Evolutionary conservation across 2,329 filamentous ascomycete species (phyloP).

Genomic region (Cladosporium sp.): DNA sequence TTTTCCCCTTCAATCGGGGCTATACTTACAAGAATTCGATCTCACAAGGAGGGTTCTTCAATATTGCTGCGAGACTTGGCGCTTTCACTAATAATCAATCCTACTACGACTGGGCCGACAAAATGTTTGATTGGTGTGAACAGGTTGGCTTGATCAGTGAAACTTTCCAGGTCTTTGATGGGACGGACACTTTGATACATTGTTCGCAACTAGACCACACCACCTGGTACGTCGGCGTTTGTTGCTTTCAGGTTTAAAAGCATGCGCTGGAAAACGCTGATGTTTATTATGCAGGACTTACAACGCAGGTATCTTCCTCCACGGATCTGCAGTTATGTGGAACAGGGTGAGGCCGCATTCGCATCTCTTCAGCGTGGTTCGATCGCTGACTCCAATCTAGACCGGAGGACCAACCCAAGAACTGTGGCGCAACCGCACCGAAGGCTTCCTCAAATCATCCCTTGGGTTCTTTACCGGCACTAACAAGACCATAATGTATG

Average conservation of each 20-base stretch:
- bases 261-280: constrained; percentile 15
- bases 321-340: constrained; percentile 46
- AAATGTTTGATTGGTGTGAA: constrained; percentile 33
- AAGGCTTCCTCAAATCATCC: constrained; percentile 19
- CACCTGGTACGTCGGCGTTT: constrained; percentile 33
- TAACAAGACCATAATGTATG: constrained; percentile 37
- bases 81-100: constrained; percentile 44
- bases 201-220: constrained; percentile 43
- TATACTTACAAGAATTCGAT: constrained; percentile 49
- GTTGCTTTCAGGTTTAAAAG: no score
- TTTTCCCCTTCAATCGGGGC: constrained; percentile 44
- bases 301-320: constrained; percentile 42
- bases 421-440: constrained; percentile 22
- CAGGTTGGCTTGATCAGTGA: constrained; percentile 57
- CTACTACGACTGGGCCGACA: constrained; percentile 61
- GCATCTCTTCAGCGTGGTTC: background rate
- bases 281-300: constrained; percentile 46
- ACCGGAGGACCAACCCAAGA: constrained; percentile 20
- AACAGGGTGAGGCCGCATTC: constrained; percentile 27
- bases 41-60: constrained; percentile 51
- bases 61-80: constrained; percentile 41
- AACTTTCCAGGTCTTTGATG: constrained; percentile 46
- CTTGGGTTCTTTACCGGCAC: constrained; percentile 38
- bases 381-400: constrained; percentile 11
- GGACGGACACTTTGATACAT: constrained; percentile 42